These are phyloP conservation scores for Phylloboletellus chloephorus DNA, from an alignment of 1,284 basidiomycete genomes.

Conservation along the genomic window DNA sequence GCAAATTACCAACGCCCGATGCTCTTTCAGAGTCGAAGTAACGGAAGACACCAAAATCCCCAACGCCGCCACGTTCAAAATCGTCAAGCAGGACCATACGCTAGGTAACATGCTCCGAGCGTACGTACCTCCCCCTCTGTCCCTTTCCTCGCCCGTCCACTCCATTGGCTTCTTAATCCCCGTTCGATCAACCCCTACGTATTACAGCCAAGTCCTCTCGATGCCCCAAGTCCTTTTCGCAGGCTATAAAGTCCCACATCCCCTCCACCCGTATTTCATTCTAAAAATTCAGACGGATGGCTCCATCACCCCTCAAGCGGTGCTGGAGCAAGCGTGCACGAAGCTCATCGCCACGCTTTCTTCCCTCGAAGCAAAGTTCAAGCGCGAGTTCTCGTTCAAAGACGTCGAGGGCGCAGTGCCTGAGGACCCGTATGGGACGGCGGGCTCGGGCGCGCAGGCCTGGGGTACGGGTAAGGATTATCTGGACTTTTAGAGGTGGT, in stretches of 20 bases:
- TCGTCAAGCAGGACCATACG: constrained; percentile 97
- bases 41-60: constrained; percentile 96
- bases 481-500: constrained; percentile 52
- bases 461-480: constrained; percentile 56
- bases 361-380: constrained; percentile 66
- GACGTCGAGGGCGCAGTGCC: constrained; percentile 51
- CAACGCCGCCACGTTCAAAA: constrained; percentile 90
- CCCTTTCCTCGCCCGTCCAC: neutral
- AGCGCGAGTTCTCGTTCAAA: constrained; percentile 71
- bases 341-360: constrained; percentile 77
- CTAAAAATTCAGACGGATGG: constrained; percentile 97
- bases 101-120: constrained; percentile 93
- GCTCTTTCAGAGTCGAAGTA: constrained; percentile 68
- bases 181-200: constrained; percentile 8
- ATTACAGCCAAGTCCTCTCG: constrained; percentile 74
- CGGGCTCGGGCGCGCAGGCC: constrained; percentile 34
- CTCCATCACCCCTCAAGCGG: constrained; percentile 73
- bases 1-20: neutral
- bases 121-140: constrained; percentile 45
- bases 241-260: constrained; percentile 97
- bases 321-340: constrained; percentile 80
- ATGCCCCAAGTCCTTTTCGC: constrained; percentile 89
- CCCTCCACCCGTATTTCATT: constrained; percentile 88
- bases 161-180: constrained; percentile 1
- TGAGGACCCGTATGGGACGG: constrained; percentile 58